Base-by-base conservation (phyloP, 2,329 filamentous ascomycete genomes). In the Verticillium tricorpus region DNA sequence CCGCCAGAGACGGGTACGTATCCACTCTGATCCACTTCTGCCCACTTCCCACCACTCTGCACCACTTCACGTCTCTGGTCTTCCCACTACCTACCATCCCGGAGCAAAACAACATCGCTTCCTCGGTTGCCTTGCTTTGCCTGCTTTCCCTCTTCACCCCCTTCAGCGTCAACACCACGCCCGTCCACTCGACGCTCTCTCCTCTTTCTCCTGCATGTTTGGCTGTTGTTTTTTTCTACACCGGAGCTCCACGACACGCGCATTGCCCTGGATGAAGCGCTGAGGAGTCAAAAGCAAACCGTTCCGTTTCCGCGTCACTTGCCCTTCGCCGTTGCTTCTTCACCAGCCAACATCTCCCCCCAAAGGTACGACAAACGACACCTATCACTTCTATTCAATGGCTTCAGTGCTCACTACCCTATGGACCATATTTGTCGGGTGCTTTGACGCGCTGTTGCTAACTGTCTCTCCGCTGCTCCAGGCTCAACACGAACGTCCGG, bases 391-490 rank as follows among this genome's bases (percentile, higher is more conserved):
- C 15, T 17, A 17, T 5, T n/a, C 37, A 40, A 17, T 19, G 5
- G 8, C 37, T 17, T 17, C 17, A 7, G 7, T n/a, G 2, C 15
- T 15, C 37, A 17, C 6, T 40, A 15, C 37, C 17, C 37, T 40
- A 14, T 5, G 14, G 14, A 37, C 37, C 14, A 7, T 40, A 15
- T 15, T 17, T 17, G 17, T 17, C 4, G 37, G 15, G 17, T 17
- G n/a, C 19, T 22, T 55, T 22, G 57, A 65, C 63, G 63, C 63
- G 63, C 64, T 52, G 28, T 60, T 58, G 17, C 63, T 64, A 35
- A 50, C 45, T 7, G 4, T 50, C 28, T 45, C 35, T n/a, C 19
- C 22, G 7, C 11, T 50, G 45, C n/a, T 50, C 8, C 12, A 50
- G 45, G n/a, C 45, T 50, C 45, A 12, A 22, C 17, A 22, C n/a